Base-by-base conservation (phyloP, 768 basidiomycete species). In the Rhodosporidiobolus sp. region DNA sequence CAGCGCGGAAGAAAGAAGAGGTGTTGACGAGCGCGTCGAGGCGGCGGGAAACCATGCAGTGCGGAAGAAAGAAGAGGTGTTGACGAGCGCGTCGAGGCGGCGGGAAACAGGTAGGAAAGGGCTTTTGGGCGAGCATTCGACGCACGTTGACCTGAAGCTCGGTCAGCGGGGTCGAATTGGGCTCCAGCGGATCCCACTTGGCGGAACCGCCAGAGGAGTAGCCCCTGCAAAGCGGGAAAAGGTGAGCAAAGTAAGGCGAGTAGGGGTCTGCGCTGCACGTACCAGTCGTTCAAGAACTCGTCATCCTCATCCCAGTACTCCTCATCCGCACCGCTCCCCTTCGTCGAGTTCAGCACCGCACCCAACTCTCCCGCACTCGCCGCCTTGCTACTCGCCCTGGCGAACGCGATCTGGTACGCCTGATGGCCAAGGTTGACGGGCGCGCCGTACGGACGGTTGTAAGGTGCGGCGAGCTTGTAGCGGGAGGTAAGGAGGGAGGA, bases 131-230 rank as follows among this genome's bases (percentile, higher is more conserved):
- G n/a, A n/a, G n/a, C n/a, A n/a, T n/a, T n/a, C n/a, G 24, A 48
- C 60, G 60, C 49, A 57, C 54, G 28, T 71, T 67, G 65, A 76
- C 38, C 28, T 60, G 49, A 22, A 76, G 30, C 46, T 76, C 75
- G 9, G 72, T 73, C 50, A 73, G 46, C 20, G 75, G 75, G 8
- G 69, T 54, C 34, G 62, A 20, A 34, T 69, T 63, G 48, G 46
- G 28, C 26, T 56, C 52, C 8, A 71, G 55, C 9, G 74, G 74
- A 26, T 75, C 67, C 63, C 63, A 35, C 55, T 63, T 32, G 16
- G 20, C 20, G 38, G 63, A n/a, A 14, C 28, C 14, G 10, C 5
- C 28, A 8, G 63, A 65, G 16, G 56, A 35, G 17, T 46, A 52
- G 28, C 61, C 52, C 63, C 65, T 71, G 50, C 4, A 55, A 30